These are phyloP conservation scores for Haplosporangium gracile DNA, from an alignment of 192 early-diverging fungal genomes.

Conservation along the genomic window DNA sequence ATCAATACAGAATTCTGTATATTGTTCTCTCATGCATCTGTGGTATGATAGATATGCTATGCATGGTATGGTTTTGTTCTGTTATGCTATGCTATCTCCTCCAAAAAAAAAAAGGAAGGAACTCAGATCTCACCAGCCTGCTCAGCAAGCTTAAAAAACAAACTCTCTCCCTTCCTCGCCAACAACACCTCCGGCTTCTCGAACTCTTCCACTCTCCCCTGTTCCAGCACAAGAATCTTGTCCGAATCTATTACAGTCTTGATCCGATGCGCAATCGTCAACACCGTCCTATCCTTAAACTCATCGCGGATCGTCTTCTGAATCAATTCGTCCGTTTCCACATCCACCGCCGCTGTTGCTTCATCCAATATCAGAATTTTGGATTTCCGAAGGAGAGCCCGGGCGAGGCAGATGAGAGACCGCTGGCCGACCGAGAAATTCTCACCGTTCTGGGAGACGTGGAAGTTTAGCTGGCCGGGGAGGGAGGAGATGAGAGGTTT, in stretches of 20 bases:
- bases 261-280: conserved; percentile 73
- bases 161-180: conserved; percentile 34
- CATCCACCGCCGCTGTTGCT: conserved; percentile 63
- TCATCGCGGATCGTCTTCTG: conserved; percentile 59
- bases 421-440: conserved; percentile 89
- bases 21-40: too few species aligned
- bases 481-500: conserved; percentile 70
- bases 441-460: conserved; percentile 78
- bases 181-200: conserved; percentile 76
- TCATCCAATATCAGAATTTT: conserved; percentile 34
- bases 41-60: too few species aligned
- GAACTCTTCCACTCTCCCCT: conserved; percentile 78
- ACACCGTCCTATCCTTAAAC: conserved; percentile 58
- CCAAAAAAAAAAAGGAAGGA: too few species aligned
- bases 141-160: conserved; percentile 57
- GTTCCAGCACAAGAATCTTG: conserved; percentile 79
- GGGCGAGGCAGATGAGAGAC: conserved; percentile 77
- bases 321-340: conserved; percentile 56
- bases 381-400: conserved; percentile 67
- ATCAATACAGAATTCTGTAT: too few species aligned
- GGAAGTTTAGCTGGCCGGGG: conserved; percentile 72
- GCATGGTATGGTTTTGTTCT: too few species aligned
- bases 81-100: too few species aligned
- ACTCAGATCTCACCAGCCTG: conserved; percentile 20
- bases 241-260: conserved; percentile 79